Evolutionary conservation across 805 yeast species (phyloP).

Genomic region (Wickerhamiella azyma): DNA sequence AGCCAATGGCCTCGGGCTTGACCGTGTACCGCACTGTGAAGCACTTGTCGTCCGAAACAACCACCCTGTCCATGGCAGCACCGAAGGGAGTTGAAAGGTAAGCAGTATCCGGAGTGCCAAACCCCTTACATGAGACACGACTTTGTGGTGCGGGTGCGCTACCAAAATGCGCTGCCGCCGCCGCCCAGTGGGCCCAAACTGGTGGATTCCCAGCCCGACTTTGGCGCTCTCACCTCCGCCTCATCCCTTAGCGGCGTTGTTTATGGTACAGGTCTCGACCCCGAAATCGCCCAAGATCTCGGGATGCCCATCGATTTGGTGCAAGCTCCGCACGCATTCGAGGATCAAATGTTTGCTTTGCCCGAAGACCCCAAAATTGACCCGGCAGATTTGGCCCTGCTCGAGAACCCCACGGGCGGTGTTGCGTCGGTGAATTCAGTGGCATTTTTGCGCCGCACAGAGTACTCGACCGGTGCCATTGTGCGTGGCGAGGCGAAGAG

Average conservation of each 20-base stretch:
- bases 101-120: background rate
- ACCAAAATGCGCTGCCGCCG: slow-evolving; percentile 78
- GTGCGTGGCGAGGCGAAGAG: slow-evolving; percentile 14
- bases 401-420: slow-evolving; percentile 63
- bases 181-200: slow-evolving; percentile 87
- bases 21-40: slow-evolving; percentile 6
- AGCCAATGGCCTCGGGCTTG: slow-evolving; percentile 1
- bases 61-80: slow-evolving; percentile 6
- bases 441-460: slow-evolving; percentile 86
- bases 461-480: slow-evolving; percentile 49
- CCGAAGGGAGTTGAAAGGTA: background rate
- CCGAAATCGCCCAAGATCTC: slow-evolving; percentile 36
- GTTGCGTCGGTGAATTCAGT: slow-evolving; percentile 27
- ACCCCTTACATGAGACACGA: slow-evolving; percentile 23
- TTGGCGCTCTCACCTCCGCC: slow-evolving; percentile 37
- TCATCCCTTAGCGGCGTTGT: slow-evolving; percentile 43
- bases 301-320: slow-evolving; percentile 72
- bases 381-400: slow-evolving; percentile 59
- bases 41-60: slow-evolving; percentile 3
- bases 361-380: slow-evolving; percentile 40
- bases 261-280: slow-evolving; percentile 36
- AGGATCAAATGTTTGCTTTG: slow-evolving; percentile 33
- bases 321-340: slow-evolving; percentile 52
- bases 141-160: slow-evolving; percentile 57
- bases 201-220: slow-evolving; percentile 37